Base-by-base conservation (phyloP, 345 rosid genomes). In the Firmiana major region DNA sequence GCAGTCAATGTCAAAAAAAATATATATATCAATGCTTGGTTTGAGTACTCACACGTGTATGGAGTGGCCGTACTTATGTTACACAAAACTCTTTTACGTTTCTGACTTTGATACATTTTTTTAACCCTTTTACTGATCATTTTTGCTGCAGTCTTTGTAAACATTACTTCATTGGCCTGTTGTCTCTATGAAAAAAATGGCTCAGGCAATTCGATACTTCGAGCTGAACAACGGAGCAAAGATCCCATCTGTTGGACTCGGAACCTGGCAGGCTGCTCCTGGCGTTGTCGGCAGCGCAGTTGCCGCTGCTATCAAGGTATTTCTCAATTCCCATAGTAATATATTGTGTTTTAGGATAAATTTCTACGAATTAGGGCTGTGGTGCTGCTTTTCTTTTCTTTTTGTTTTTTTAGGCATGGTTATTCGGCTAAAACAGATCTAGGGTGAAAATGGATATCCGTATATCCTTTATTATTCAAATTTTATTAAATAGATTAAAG, bases 161-260 rank as follows among this genome's bases (percentile, higher is more conserved):
- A 42, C 51, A 12, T 21, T 11, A 6, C 21, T 26, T 36, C 19
- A 34, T 54, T n/a, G 6, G 0, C 19, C 63, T 3, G 63, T 54
- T 36, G n/a, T 36, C 76, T 73, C 22, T 7, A 74, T 59, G 36
- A 15, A 4, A 6, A 57, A 78, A 77, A 89, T 91, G 95, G 90
- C 85, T 16, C 69, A 12, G n/a, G 84, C 81, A 34, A 78, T 87
- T 64, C 83, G 70, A 49, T 81, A 45, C 75, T 89, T 89, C 64
- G 63, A 83, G 67, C 62, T 88, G 69, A 88, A 86, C 77, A 83
- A 85, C 45, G 87, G 86, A 51, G 87, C 90, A 51, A 85, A 84
- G 60, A 85, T 89, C 38, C 92, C 90, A 1, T 81, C 89, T 2
- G 84, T 87, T 21, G 92, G 90, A 17, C 74, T 87, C 7, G 92